Percentiles rank a stretch among this genome's conserved stretches.
phyloP scores from a whole-genome alignment of 768 basidiomycete species.

The Amanita muscaria region DNA sequence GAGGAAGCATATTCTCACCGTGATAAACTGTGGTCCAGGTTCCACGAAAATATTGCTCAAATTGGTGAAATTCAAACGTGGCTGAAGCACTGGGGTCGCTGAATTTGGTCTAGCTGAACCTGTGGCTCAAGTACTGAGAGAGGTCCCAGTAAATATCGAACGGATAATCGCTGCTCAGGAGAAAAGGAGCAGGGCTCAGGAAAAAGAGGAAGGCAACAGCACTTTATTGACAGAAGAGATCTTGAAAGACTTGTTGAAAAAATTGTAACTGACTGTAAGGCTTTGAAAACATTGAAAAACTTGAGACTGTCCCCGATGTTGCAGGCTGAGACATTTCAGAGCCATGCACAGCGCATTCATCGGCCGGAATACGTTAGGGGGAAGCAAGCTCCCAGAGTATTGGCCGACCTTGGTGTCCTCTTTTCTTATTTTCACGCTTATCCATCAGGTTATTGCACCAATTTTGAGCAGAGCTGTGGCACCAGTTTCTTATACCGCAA shows the following conservation, averaged over 20 bases:
- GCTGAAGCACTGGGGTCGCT: slow-evolving; percentile 6
- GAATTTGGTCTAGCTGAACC: slow-evolving; percentile 30
- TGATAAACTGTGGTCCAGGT: slow-evolving; percentile 40
- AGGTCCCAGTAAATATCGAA: slow-evolving; percentile 44
- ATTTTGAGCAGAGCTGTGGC: slow-evolving; percentile 37
- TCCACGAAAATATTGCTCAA: slow-evolving; percentile 34
- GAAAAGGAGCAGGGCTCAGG: slow-evolving; percentile 39
- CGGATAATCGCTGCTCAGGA: slow-evolving; percentile 43
- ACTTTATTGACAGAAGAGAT: slow-evolving; percentile 1
- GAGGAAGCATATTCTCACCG: slow-evolving; percentile 39
- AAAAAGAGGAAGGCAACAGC: slow-evolving; percentile 22
- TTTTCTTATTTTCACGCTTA: slow-evolving; percentile 45
- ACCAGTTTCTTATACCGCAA: slow-evolving; percentile 40
- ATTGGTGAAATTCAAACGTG: slow-evolving; percentile 32
- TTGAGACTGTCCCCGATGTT: not conserved
- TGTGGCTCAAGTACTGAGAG: slow-evolving; percentile 31
- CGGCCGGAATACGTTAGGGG: slow-evolving; percentile 34
- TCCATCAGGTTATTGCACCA: slow-evolving; percentile 55
- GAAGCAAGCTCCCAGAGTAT: slow-evolving; percentile 47
- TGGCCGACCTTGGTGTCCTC: slow-evolving; percentile 46
- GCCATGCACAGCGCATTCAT: too few species aligned
- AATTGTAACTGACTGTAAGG: not conserved
- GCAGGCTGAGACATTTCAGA: too few species aligned
- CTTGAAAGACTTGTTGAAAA: slow-evolving; percentile 2
- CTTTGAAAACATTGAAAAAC: not conserved